These are phyloP conservation scores for Chaetothyriales sp. DNA, from an alignment of 2,329 filamentous ascomycete species.

Conservation along the genomic window DNA sequence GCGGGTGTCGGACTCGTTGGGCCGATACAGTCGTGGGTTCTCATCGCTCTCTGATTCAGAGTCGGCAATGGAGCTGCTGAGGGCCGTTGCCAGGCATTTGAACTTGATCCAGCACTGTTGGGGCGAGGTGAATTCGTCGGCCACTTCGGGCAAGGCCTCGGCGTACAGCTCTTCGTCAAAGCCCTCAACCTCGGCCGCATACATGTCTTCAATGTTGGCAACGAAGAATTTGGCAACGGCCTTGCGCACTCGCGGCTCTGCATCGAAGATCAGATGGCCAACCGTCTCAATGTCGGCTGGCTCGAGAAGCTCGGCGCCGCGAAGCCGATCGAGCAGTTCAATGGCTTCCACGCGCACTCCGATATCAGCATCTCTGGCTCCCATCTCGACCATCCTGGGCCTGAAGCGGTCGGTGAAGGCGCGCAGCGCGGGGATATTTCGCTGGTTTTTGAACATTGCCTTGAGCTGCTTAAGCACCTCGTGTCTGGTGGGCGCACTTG, in stretches of 20 bases:
- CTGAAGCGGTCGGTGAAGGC: constrained; percentile 91
- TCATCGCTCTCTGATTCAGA: constrained; percentile 46
- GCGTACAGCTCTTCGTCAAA: constrained; percentile 70
- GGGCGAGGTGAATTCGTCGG: constrained; percentile 57
- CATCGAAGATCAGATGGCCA: constrained; percentile 78
- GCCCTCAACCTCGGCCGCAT: constrained; percentile 66
- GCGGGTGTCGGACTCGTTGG: constrained; percentile 51
- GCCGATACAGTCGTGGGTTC: constrained; percentile 21
- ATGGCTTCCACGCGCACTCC: constrained; percentile 69
- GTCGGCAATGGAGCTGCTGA: constrained; percentile 64
- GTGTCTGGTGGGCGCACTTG: constrained; percentile 57
- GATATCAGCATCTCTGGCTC: constrained; percentile 68
- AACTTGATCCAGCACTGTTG: constrained; percentile 77
- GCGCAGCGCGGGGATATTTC: constrained; percentile 61
- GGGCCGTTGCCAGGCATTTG: constrained; percentile 75
- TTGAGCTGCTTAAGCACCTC: constrained; percentile 76
- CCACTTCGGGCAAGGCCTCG: constrained; percentile 57
- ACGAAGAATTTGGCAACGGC: constrained; percentile 84
- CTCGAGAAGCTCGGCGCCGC: constrained; percentile 74
- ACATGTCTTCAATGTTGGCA: constrained; percentile 69
- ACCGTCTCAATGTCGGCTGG: constrained; percentile 82
- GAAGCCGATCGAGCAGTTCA: constrained; percentile 65
- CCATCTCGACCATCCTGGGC: constrained; percentile 79
- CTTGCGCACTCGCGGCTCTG: constrained; percentile 70
- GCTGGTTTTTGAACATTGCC: constrained; percentile 64